phyloP scores from a whole-genome alignment of 768 basidiomycete genomes.

The Kockovaella imperatae region DNA sequence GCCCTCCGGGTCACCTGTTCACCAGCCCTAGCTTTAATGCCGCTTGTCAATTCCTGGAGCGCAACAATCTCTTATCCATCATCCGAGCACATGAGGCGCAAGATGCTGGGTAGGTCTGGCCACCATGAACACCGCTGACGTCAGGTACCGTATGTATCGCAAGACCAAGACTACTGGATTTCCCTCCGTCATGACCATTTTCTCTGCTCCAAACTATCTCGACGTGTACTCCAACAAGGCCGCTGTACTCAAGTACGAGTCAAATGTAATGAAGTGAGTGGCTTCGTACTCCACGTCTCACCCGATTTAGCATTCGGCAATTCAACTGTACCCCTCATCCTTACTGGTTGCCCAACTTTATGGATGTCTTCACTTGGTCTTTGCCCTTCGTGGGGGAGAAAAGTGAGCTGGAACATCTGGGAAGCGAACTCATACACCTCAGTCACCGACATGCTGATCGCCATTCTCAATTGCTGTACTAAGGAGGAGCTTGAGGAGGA shows the following conservation, averaged over 20 bases:
- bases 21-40: slow-evolving; percentile 70
- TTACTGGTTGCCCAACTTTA: slow-evolving; percentile 98
- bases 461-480: slow-evolving; percentile 88
- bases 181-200: slow-evolving; percentile 99
- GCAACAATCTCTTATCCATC: slow-evolving; percentile 92
- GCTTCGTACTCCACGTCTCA: not conserved
- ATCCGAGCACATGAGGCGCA: slow-evolving; percentile 98
- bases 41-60: slow-evolving; percentile 92
- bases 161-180: slow-evolving; percentile 98
- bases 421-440: slow-evolving; percentile 4
- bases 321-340: slow-evolving; percentile 91
- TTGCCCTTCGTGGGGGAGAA: slow-evolving; percentile 97
- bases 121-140: not conserved
- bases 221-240: slow-evolving; percentile 99
- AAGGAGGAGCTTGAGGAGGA: slow-evolving; percentile 92
- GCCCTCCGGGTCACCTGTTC: not conserved
- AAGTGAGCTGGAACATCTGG: slow-evolving; percentile 52
- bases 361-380: slow-evolving; percentile 99
- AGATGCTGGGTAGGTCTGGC: slow-evolving; percentile 73
- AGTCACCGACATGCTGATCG: slow-evolving; percentile 99
- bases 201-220: slow-evolving; percentile 95
- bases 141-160: slow-evolving; percentile 93
- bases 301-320: slow-evolving; percentile 60
- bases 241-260: slow-evolving; percentile 96
- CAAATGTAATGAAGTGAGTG: slow-evolving; percentile 80